A percentile compares a stretch with the other conserved stretches of the same genome.
phyloP scores from a whole-genome alignment of 345 rosid species.

The Populus euphratica region DNA sequence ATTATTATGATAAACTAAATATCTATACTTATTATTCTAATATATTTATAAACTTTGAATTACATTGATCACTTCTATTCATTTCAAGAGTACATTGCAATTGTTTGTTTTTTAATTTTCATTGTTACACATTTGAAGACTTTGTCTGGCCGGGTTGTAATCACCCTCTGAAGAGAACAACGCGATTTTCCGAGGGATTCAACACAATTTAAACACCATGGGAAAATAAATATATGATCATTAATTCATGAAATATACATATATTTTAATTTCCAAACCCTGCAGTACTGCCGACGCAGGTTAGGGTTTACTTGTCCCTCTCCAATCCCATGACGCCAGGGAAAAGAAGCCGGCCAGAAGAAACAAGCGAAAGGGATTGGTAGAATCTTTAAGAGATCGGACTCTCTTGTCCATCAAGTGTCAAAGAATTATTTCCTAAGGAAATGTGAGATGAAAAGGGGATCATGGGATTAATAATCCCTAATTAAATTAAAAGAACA shows the following conservation, averaged over 20 bases:
- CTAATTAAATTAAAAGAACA: neutral
- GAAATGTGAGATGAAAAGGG: neutral
- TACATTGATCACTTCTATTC: no score
- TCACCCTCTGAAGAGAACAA: neutral
- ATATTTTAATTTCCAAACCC: no score
- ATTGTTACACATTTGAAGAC: neutral
- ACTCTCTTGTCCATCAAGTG: slow-evolving; percentile 31
- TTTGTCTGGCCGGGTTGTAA: neutral
- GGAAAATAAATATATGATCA: neutral
- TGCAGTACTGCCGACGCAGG: neutral
- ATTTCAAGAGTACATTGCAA: no score
- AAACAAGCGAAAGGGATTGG: neutral
- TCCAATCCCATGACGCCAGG: neutral
- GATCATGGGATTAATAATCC: neutral
- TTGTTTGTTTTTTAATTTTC: no score
- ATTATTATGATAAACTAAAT: no score
- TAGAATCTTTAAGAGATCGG: slow-evolving; percentile 15
- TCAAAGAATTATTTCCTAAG: slow-evolving; percentile 35
- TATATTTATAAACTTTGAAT: no score
- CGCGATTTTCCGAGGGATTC: neutral
- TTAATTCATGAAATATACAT: neutral
- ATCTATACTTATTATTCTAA: no score
- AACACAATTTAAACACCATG: neutral
- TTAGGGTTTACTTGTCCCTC: neutral
- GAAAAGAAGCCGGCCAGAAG: neutral